Percentiles rank a stretch among this genome's conserved stretches.
These are phyloP conservation scores for Phytopythium helicoides DNA, from an alignment of 352 stramenopile species.

Conservation along the genomic window DNA sequence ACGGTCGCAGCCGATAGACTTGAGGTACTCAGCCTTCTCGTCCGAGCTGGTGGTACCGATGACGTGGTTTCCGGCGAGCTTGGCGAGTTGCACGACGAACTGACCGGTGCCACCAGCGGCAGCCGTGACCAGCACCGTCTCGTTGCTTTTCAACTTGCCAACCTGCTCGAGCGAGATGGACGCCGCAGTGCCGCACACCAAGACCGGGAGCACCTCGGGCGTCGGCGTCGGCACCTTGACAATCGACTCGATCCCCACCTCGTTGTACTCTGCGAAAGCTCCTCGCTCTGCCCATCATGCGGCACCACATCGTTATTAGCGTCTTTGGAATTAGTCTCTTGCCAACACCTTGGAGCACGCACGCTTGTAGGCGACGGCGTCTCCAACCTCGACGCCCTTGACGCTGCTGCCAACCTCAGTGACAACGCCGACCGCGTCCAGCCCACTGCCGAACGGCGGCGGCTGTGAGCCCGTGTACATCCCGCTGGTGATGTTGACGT, in stretches of 20 bases:
- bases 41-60: slow-evolving; percentile 64
- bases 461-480: slow-evolving; percentile 27
- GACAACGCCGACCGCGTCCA: slow-evolving; percentile 39
- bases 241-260: slow-evolving; percentile 19
- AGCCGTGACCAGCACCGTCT: slow-evolving; percentile 35
- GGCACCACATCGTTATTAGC: too few relatives aligned
- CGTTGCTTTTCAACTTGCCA: slow-evolving; percentile 25
- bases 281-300: slow-evolving; percentile 36
- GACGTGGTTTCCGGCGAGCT: slow-evolving; percentile 51
- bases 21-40: slow-evolving; percentile 70
- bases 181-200: slow-evolving; percentile 34
- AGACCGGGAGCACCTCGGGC: slow-evolving; percentile 26
- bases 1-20: slow-evolving; percentile 41
- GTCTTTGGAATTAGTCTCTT: too few relatives aligned
- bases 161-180: slow-evolving; percentile 35
- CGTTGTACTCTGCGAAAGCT: slow-evolving; percentile 46
- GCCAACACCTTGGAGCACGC: too few relatives aligned
- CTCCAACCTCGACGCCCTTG: slow-evolving; percentile 19
- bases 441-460: slow-evolving; percentile 39
- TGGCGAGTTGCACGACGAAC: slow-evolving; percentile 80
- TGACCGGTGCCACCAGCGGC: slow-evolving; percentile 65
- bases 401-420: slow-evolving; percentile 24
- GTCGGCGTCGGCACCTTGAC: slow-evolving; percentile 23
- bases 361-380: slow-evolving; percentile 28
- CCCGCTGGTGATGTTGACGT: slow-evolving; percentile 54